Evolutionary conservation across 768 basidiomycete species (phyloP).

Genomic region (Lentinula detonsa): DNA sequence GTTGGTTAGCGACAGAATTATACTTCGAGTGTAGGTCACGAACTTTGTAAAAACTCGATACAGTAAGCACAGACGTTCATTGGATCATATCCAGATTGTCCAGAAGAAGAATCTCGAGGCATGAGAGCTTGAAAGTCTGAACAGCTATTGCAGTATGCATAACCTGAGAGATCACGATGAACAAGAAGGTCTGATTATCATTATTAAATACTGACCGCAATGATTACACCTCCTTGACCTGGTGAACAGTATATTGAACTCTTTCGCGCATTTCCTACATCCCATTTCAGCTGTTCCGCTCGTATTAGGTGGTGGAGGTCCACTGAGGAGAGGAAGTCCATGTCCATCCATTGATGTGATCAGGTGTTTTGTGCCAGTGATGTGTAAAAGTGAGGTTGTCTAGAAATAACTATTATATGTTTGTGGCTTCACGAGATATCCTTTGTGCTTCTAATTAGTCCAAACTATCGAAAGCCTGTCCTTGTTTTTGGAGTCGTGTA

Average conservation of each 20-base stretch:
- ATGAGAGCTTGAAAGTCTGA: slow-evolving; percentile 73
- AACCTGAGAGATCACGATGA: slow-evolving; percentile 38
- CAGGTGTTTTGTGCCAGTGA: neutral
- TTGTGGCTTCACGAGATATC: no score
- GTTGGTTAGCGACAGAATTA: neutral
- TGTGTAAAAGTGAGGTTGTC: neutral
- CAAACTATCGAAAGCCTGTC: neutral
- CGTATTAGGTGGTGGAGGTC: slow-evolving; percentile 42
- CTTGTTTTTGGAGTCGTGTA: neutral
- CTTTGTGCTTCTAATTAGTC: no score
- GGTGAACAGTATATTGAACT: slow-evolving; percentile 63
- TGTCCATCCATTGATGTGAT: neutral
- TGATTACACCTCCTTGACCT: slow-evolving; percentile 66
- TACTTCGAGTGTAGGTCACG: slow-evolving; percentile 11
- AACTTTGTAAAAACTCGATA: slow-evolving; percentile 64
- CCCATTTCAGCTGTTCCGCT: slow-evolving; percentile 22
- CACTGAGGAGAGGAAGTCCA: slow-evolving; percentile 61
- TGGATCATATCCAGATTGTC: slow-evolving; percentile 51
- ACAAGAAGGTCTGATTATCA: neutral
- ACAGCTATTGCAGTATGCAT: slow-evolving; percentile 67
- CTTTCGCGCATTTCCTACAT: slow-evolving; percentile 70
- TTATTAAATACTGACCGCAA: slow-evolving; percentile 43
- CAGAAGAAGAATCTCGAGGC: slow-evolving; percentile 39
- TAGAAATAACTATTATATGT: no score
- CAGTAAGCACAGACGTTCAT: slow-evolving; percentile 69